Percentiles rank a stretch among this genome's conserved stretches.
phyloP scores from a whole-genome alignment of 352 stramenopile genomes.

The Phytophthora tentaculata region DNA sequence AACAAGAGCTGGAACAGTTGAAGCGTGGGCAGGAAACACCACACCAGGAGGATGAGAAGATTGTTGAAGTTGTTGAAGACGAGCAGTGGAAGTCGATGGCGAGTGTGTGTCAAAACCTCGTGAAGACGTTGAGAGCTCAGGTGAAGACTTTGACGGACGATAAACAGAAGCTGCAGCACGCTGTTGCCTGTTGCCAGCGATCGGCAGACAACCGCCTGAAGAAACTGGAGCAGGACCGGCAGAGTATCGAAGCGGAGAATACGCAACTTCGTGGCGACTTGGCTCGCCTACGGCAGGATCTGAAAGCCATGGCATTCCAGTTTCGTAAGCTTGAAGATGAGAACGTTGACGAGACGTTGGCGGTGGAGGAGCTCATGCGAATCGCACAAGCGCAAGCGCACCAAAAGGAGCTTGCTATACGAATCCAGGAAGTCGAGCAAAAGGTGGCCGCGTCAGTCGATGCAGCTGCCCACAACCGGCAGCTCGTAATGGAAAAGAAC shows the following conservation, averaged over 20 bases:
- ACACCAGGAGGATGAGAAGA: neutral
- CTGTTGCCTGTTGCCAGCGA: conserved; percentile 24
- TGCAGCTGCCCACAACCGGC: neutral
- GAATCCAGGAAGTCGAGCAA: conserved; percentile 16
- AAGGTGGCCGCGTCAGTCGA: conserved; percentile 10
- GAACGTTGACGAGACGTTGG: conserved; percentile 1
- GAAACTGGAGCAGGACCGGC: conserved; percentile 16
- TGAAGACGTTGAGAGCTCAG: conserved; percentile 17
- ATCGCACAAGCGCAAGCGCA: conserved; percentile 10
- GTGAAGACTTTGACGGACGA: conserved; percentile 17
- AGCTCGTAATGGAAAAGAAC: conserved; percentile 17
- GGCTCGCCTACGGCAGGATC: conserved; percentile 5
- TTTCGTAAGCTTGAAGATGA: conserved; percentile 14
- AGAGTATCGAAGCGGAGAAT: conserved; percentile 27
- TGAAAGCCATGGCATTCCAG: conserved; percentile 13
- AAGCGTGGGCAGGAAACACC: conserved; percentile 1
- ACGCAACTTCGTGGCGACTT: conserved; percentile 16
- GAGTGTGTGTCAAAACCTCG: conserved; percentile 11
- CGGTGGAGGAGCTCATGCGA: conserved; percentile 8
- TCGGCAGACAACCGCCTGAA: conserved; percentile 23
- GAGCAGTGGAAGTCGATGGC: conserved; percentile 17
- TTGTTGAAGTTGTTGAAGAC: neutral
- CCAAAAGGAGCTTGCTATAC: conserved; percentile 12
- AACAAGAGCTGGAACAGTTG: conserved; percentile 1
- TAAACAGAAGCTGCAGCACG: conserved; percentile 26